Evolutionary conservation across 1,284 basidiomycete species (phyloP).

Genomic region (Inonotus obliquus): DNA sequence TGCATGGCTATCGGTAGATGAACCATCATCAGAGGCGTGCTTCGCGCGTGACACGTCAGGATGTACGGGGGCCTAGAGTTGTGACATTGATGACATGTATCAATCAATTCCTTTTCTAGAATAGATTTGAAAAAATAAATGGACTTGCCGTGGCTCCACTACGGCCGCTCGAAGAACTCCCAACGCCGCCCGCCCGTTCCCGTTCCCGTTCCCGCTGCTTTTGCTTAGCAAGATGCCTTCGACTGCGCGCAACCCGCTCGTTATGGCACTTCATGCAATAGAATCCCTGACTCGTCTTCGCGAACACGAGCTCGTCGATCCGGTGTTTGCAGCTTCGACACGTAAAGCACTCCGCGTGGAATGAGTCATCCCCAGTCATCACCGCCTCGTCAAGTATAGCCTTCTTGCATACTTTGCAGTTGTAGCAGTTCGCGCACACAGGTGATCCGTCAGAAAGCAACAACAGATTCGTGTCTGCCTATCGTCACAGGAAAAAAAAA

Average conservation of each 20-base stretch:
- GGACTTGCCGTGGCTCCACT: constrained; percentile 11
- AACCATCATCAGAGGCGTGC: constrained; percentile 6
- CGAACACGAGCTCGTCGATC: constrained; percentile 97
- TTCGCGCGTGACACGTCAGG: not conserved
- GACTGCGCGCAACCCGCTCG: constrained; percentile 88
- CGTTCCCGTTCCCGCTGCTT: constrained; percentile 46
- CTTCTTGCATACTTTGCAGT: constrained; percentile 87
- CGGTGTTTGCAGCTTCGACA: constrained; percentile 92
- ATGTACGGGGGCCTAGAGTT: constrained; percentile 3
- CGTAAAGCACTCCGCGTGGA: constrained; percentile 98
- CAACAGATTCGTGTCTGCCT: constrained; percentile 88
- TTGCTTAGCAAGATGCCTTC: constrained; percentile 81
- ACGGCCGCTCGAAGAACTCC: constrained; percentile 32
- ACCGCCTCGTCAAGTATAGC: constrained; percentile 97
- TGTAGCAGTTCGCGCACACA: constrained; percentile 96
- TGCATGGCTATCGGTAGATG: constrained; percentile 11
- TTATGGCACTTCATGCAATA: constrained; percentile 99
- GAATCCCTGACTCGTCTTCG: constrained; percentile 97
- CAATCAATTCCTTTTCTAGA: not conserved
- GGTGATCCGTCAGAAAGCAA: constrained; percentile 95
- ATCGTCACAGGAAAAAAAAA: not conserved
- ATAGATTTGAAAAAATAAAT: not conserved
- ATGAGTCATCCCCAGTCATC: constrained; percentile 98
- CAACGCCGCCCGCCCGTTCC: constrained; percentile 35
- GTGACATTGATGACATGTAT: too few species aligned